Evolutionary conservation across 345 rosid species (phyloP), one percentile per base, ranked within the genome.

Genomic region (Trapa bicornis): DNA sequence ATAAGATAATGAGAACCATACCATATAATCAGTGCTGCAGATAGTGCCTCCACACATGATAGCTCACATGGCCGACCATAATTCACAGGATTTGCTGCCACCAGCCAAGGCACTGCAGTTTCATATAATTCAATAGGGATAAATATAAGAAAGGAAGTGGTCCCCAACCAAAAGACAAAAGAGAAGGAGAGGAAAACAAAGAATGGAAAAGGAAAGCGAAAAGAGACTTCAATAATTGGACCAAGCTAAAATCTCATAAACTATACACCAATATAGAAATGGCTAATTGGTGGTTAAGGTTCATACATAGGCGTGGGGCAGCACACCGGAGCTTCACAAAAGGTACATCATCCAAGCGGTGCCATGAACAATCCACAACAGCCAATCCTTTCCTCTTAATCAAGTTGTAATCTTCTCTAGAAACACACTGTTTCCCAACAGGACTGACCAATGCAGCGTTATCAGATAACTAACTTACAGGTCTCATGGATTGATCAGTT

Each of bases 351-450:
- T 67, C 86, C 74, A 94, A 71, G 64, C 97, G 93, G 32, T 96
- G 93, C 99, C 96, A 94, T 36, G 99, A 94, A 75, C 99, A 94
- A 80, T 94, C 99, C 66, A 94, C 97, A 37, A 94, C 99, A 47
- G 96, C 97, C 79, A 94, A 77, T 48, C 99, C 97, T 83, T 75
- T 91, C 70, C 89, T 83, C 77, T 86, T 78, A 62, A 91, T 84
- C 73, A 89, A 77, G 83, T 74, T 61, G 60, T 80, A 77, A 74
- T 94, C 99, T 83, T 91, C 97, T 79, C 75, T 89, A 52, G 97
- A 91, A 70, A 91, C 85, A 70, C 97, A 89, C 54, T 83, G 90
- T 72, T 68, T 85, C 68, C 99, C 97, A 57, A 89, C 96, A 62
- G 99, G 96, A 78, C 99, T 94, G 86, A 75, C 76, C 61, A 70